phyloP scores from a whole-genome alignment of 352 stramenopile genomes.

The Thraustotheca clavata region DNA sequence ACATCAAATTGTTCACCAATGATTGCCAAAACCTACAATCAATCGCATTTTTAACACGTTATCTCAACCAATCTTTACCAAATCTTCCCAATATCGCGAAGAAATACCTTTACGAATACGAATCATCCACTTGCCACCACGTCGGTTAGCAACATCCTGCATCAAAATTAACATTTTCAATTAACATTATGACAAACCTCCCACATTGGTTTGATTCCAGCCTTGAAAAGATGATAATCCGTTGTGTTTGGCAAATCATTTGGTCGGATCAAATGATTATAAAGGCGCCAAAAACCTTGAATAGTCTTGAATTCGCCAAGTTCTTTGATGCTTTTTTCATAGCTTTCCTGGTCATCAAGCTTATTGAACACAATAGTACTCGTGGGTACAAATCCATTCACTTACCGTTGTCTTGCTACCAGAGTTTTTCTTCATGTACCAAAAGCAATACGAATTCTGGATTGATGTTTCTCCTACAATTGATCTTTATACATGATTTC shows the following conservation, averaged over 20 bases:
- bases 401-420: constrained; percentile 58
- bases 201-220: constrained; percentile 92
- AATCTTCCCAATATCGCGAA: constrained; percentile 88
- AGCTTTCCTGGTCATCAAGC: constrained; percentile 61
- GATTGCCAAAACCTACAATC: constrained; percentile 79
- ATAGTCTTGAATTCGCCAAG: constrained; percentile 89
- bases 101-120: constrained; percentile 88
- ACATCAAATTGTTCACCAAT: constrained; percentile 93
- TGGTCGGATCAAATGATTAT: constrained; percentile 88
- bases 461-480: constrained; percentile 45
- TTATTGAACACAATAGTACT: constrained; percentile 13
- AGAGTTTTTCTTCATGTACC: constrained; percentile 83
- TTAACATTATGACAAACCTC: constrained; percentile 31
- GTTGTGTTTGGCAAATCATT: constrained; percentile 87
- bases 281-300: constrained; percentile 90
- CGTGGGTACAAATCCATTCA: neutral
- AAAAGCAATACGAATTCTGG: constrained; percentile 87
- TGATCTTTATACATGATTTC: too few species aligned
- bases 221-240: constrained; percentile 92
- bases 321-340: constrained; percentile 92
- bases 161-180: neutral
- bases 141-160: constrained; percentile 77
- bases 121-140: constrained; percentile 91
- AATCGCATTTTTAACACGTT: neutral
- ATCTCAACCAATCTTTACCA: constrained; percentile 33